Conservation (phyloP, 768 basidiomycete genomes). For the Trametes sanguinea region DNA sequence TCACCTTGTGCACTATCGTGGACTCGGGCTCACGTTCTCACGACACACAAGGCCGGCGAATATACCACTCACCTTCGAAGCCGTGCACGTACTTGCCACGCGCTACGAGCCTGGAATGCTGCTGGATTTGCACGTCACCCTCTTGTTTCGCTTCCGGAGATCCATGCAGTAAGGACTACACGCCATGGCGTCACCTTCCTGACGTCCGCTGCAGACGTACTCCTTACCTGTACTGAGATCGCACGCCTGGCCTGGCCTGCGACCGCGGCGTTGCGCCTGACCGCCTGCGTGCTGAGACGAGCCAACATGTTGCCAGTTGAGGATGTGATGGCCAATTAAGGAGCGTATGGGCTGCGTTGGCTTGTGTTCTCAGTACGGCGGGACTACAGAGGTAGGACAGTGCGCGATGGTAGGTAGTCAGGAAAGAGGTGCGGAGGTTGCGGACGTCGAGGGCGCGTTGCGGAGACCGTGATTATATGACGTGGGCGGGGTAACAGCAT, state of each 20-base stretch:
- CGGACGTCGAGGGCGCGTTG: slow-evolving; percentile 6
- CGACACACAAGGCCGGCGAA: background rate
- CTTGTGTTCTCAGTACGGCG: background rate
- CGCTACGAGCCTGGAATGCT: slow-evolving; percentile 88
- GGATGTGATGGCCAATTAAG: slow-evolving; percentile 7
- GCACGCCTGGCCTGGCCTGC: slow-evolving; percentile 23
- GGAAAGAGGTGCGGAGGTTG: slow-evolving; percentile 4
- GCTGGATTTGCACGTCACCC: slow-evolving; percentile 71
- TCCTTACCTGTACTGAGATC: slow-evolving; percentile 37
- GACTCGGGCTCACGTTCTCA: background rate
- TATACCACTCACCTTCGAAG: slow-evolving; percentile 67
- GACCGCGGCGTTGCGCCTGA: slow-evolving; percentile 20
- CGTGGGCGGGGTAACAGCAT: slow-evolving; percentile 23
- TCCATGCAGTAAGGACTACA: slow-evolving; percentile 88
- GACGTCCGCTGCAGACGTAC: slow-evolving; percentile 25
- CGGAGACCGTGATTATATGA: slow-evolving; percentile 19
- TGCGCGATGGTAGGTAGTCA: background rate
- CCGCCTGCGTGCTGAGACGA: slow-evolving; percentile 23
- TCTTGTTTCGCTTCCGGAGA: slow-evolving; percentile 85
- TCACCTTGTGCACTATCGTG: slow-evolving; percentile 77
- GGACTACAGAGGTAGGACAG: background rate
- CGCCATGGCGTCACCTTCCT: slow-evolving; percentile 22
- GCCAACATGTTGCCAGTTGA: slow-evolving; percentile 27
- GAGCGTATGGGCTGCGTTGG: background rate
- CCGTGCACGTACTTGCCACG: slow-evolving; percentile 94